A percentile compares a stretch with the other conserved stretches of the same genome.
Evolutionary conservation across 1,139 yeast species (phyloP).

Genomic region (Yamadazyma triangularis): DNA sequence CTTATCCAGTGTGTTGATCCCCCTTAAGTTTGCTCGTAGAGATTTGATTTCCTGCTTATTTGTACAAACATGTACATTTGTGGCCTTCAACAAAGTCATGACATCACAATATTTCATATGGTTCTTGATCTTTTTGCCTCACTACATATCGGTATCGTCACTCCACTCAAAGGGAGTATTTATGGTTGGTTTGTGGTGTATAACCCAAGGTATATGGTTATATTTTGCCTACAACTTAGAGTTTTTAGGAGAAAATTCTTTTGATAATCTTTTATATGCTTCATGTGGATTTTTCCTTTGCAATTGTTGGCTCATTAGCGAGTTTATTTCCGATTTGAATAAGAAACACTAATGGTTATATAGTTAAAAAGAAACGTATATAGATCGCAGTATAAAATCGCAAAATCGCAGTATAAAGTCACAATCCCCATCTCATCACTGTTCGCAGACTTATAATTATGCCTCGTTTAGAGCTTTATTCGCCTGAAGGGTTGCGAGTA

Average conservation of each 20-base stretch:
- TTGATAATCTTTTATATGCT: constrained; percentile 57
- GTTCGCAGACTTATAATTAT: constrained; percentile 17
- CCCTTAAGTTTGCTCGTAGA: constrained; percentile 49
- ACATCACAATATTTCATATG: constrained; percentile 93
- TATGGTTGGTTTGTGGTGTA: constrained; percentile 56
- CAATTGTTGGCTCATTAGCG: constrained; percentile 62
- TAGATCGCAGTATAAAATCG: background rate
- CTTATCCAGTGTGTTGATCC: constrained; percentile 56
- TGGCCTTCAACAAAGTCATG: constrained; percentile 87
- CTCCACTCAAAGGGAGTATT: constrained; percentile 30
- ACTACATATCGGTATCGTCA: constrained; percentile 48
- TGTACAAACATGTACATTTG: constrained; percentile 88
- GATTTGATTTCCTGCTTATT: constrained; percentile 65
- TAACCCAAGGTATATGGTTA: constrained; percentile 76
- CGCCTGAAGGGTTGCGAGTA: constrained; percentile 88
- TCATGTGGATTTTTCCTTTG: constrained; percentile 63
- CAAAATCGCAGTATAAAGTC: background rate
- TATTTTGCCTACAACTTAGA: constrained; percentile 75
- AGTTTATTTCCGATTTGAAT: constrained; percentile 44
- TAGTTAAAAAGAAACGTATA: background rate
- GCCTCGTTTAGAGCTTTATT: constrained; percentile 76
- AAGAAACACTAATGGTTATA: background rate
- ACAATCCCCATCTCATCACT: constrained; percentile 1
- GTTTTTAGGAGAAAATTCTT: constrained; percentile 67
- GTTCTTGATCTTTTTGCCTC: constrained; percentile 83